Conservation (phyloP, 495 filamentous ascomycete genomes). For the Parmelia sp. region DNA sequence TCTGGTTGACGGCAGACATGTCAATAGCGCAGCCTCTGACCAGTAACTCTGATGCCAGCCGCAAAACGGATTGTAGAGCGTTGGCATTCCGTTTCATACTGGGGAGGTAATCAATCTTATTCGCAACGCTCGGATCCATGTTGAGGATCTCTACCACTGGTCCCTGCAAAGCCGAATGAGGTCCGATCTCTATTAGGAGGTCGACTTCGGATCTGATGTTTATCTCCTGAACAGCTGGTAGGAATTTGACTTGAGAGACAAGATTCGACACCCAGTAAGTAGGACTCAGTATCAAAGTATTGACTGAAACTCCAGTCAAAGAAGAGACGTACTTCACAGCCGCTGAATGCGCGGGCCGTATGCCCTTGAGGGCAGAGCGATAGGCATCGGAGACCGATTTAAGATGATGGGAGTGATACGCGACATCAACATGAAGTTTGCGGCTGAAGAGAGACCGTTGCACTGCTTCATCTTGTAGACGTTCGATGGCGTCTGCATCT, state of each 20-base stretch:
- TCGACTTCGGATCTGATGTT: background rate
- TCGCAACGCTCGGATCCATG: background rate
- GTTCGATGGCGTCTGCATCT: conserved; percentile 23
- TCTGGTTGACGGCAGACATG: background rate
- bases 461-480: conserved; percentile 29
- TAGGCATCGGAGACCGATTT: conserved; percentile 31
- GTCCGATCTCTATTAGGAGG: conserved; percentile 42
- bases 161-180: conserved; percentile 37
- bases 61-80: background rate
- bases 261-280: conserved; percentile 10
- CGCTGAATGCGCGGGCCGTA: background rate
- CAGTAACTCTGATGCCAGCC: background rate
- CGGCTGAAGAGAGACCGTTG: conserved; percentile 32
- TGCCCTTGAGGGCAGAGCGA: conserved; percentile 11
- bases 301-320: background rate
- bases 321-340: conserved; percentile 2
- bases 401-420: conserved; percentile 43
- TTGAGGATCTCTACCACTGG: conserved; percentile 34
- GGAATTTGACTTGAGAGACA: conserved; percentile 2
- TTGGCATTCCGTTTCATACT: background rate
- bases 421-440: conserved; percentile 38
- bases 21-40: background rate
- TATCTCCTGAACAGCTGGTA: conserved; percentile 4
- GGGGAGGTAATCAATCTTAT: conserved; percentile 1
- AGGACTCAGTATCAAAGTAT: background rate